Evolutionary conservation across 2,329 filamentous ascomycete genomes (phyloP).

Genomic region (Fusarium pseudograminearum): DNA sequence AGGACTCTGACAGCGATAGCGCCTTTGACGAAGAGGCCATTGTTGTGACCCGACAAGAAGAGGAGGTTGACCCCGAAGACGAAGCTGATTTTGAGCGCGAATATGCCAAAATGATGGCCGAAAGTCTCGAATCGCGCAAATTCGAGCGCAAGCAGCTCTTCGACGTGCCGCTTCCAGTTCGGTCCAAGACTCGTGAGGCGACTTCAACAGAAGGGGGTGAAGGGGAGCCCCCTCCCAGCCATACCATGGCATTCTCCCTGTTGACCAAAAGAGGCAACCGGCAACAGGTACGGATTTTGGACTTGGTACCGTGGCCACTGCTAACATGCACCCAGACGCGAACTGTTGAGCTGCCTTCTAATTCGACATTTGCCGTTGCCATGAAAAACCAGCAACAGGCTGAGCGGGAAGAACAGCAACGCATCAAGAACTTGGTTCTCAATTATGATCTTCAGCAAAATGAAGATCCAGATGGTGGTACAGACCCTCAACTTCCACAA

Average conservation of each 20-base stretch:
- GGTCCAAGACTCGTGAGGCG: slow-evolving; percentile 73
- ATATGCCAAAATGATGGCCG: slow-evolving; percentile 98
- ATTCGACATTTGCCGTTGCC: slow-evolving; percentile 94
- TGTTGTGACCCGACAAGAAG: slow-evolving; percentile 89
- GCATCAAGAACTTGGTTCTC: slow-evolving; percentile 96
- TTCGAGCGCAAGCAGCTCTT: slow-evolving; percentile 95
- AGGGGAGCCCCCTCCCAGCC: slow-evolving; percentile 42
- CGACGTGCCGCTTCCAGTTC: slow-evolving; percentile 96
- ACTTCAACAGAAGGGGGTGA: slow-evolving; percentile 47
- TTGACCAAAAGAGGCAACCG: slow-evolving; percentile 96
- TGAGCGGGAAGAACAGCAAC: slow-evolving; percentile 94
- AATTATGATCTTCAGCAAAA: slow-evolving; percentile 94
- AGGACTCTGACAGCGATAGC: slow-evolving; percentile 65
- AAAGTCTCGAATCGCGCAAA: slow-evolving; percentile 94
- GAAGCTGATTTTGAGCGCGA: slow-evolving; percentile 98
- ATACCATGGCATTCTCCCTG: slow-evolving; percentile 95
- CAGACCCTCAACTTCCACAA: slow-evolving; percentile 32
- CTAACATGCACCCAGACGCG: slow-evolving; percentile 72
- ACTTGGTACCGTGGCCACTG: not conserved
- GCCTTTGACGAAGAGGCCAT: slow-evolving; percentile 89
- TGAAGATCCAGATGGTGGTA: slow-evolving; percentile 81
- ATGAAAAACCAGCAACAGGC: slow-evolving; percentile 97
- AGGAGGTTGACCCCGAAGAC: slow-evolving; percentile 90
- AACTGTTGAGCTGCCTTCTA: slow-evolving; percentile 87
- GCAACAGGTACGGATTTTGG: slow-evolving; percentile 76